Base-by-base conservation (phyloP, 2,329 filamentous ascomycete species). In the Akanthomyces dipterigenus region DNA sequence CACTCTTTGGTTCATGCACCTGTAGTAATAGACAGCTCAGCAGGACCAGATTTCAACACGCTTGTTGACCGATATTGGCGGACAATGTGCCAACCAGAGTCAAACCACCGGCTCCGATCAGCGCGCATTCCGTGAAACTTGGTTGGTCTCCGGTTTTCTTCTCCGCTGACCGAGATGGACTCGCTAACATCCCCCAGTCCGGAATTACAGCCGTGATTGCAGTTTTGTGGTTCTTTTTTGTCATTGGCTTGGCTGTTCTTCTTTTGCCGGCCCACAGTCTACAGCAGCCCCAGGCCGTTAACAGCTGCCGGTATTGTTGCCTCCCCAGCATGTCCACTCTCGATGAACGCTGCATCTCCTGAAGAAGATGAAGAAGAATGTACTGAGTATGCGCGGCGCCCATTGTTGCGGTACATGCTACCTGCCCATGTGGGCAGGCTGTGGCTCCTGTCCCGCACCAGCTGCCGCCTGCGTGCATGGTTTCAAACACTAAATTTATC, bases 1-100 rank as follows among this genome's bases (percentile, higher is more conserved):
- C 38, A 34, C 36, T 22, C 38, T 60, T 45, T 60, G 57, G 49
- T 46, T 53, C 57, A 60, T 60, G 57, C 49, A 60, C 34, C 36
- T 60, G 48, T 60, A 60, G 49, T 54, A 60, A 60, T 46, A 38
- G 24, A 31, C 56, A 51, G 18, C 57, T 60, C 48, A 54, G 26
- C 57, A 53, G 40, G 40, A 54, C 57, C 57, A 60, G 14, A n/a
- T 16, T 20, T 34, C 26, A 22, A 34, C 38, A 28, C 9, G 6
- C 34, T 38, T 22, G 43, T 14, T 40, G 42, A 48, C 55, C 43
- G 43, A 57, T 31, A 48, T 46, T n/a, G 20, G 8, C 20, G 34
- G 43, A 22, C 36, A 24, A 24, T 38, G 20, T 20, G 55, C 45
- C 45, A 55, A 55, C 38, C 16, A 43, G 40, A 55, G 12, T 28